Base-by-base conservation (phyloP, 2,329 filamentous ascomycete genomes). In the Neonectria sp. region DNA sequence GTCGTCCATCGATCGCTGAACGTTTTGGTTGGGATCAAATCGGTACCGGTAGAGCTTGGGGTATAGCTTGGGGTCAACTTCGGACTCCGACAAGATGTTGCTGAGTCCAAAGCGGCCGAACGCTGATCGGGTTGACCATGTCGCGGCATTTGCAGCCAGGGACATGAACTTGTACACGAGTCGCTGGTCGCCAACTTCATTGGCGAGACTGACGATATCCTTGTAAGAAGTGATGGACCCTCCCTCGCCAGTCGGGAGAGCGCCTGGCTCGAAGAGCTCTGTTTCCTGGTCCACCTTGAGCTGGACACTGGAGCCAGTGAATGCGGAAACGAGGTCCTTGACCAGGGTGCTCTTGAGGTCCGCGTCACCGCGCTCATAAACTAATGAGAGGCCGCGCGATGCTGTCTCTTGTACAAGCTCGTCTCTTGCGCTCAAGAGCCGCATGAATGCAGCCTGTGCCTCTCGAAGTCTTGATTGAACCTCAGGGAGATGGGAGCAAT, bases 161-260 rank as follows among this genome's bases (percentile, higher is more conserved):
- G 95, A 95, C 96, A 99, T 99, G 82, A 99, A 98, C 68, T 95
- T 94, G 84, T 99, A 99, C 1, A 98, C 93, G n/a, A 99, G 85
- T 73, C 93, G 95, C 65, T 96, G 95, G 76, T 99, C 95, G 12
- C 96, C 96, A 37, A 98, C 95, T 82, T 99, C 96, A 49, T 95
- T 94, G n/a, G 96, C 96, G 55, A 99, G 85, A 73, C 88, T 96
- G 80, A 99, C 93, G 72, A 99, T 98, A 77, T 99, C 96, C 78
- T 97, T 97, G 84, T 99, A 99, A 0, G 95, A 98, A 0, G 94
- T 98, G 62, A 98, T 89, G 0, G 95, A 95, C 72, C 88, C 94
- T 8, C 95, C 95, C 71, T 97, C 94, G 4, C 95, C 94, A 0
- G 95, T 98, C 0, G 95, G 95, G 13, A 98, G 82, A 3, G 94